A percentile compares a stretch with the other conserved stretches of the same genome.
phyloP scores from a whole-genome alignment of 352 stramenopile genomes.

The Pythium scleroteichum region DNA sequence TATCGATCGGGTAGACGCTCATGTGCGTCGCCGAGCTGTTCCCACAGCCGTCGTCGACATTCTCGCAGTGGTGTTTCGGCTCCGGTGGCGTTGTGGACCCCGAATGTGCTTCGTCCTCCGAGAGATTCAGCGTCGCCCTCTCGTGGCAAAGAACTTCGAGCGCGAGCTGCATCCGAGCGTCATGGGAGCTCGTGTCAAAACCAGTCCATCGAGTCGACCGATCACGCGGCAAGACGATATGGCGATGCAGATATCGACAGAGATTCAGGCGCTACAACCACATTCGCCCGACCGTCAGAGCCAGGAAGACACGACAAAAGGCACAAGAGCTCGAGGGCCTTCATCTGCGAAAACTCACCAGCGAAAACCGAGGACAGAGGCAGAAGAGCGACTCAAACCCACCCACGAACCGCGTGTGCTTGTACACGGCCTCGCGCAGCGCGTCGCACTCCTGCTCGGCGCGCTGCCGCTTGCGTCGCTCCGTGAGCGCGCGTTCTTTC shows the following conservation, averaged over 20 bases:
- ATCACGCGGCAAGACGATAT: not conserved
- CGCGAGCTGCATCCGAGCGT: slow-evolving; percentile 9
- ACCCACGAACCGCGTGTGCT: slow-evolving; percentile 2
- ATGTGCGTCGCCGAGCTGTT: slow-evolving; percentile 33
- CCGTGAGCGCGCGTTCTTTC: no score
- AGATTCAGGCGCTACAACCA: slow-evolving; percentile 1
- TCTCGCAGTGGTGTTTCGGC: slow-evolving; percentile 8
- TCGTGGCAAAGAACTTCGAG: slow-evolving; percentile 18
- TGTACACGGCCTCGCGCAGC: not conserved
- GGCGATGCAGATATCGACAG: slow-evolving; percentile 3
- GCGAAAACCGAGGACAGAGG: no score
- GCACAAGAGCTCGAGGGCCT: no score
- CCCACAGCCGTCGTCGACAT: slow-evolving; percentile 1
- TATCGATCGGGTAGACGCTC: slow-evolving; percentile 39
- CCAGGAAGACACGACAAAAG: no score
- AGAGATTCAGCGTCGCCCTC: slow-evolving; percentile 11
- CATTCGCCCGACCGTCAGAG: not conserved
- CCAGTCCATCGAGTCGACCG: not conserved
- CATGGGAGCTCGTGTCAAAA: not conserved
- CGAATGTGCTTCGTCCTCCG: not conserved
- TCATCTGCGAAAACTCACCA: no score
- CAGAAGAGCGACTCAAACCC: not conserved
- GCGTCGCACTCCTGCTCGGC: no score
- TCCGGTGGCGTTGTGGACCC: not conserved
- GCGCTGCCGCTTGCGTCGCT: no score